A percentile compares a stretch with the other conserved stretches of the same genome.
Evolutionary conservation across 129 eudicot species (phyloP).

Genomic region (Helianthus annuus): DNA sequence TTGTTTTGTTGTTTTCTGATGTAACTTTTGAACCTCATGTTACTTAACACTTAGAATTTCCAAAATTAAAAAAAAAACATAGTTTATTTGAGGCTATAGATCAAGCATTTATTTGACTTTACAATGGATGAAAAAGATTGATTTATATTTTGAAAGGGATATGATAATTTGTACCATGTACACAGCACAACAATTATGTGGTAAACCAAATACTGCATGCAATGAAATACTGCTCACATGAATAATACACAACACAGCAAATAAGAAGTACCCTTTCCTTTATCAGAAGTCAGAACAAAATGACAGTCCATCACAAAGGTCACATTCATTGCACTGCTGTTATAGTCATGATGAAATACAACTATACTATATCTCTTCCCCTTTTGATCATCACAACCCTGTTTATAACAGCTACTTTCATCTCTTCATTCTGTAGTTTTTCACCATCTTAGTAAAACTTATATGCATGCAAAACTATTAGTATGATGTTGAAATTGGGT

Average conservation of each 20-base stretch:
- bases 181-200: no score
- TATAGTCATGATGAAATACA: conserved; percentile 29
- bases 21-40: no score
- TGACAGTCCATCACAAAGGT: conserved; percentile 34
- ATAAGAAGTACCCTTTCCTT: conserved; percentile 34
- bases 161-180: no score
- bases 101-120: not conserved
- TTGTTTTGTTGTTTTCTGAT: no score
- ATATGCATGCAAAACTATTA: conserved; percentile 21
- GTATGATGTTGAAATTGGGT: not conserved
- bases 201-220: not conserved
- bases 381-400: conserved; percentile 25
- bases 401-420: conserved; percentile 34
- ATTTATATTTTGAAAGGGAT: no score
- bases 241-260: conserved; percentile 22
- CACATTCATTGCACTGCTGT: conserved; percentile 30
- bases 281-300: conserved; percentile 36
- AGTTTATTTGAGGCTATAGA: not conserved
- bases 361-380: conserved; percentile 29
- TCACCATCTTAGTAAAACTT: conserved; percentile 14
- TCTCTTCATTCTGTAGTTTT: conserved; percentile 13
- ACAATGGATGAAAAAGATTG: conserved; percentile 2
- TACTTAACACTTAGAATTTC: no score
- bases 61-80: no score
- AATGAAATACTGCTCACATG: conserved; percentile 31